phyloP scores from a whole-genome alignment of 2,329 filamentous ascomycete genomes.

The Talaromyces sp. region DNA sequence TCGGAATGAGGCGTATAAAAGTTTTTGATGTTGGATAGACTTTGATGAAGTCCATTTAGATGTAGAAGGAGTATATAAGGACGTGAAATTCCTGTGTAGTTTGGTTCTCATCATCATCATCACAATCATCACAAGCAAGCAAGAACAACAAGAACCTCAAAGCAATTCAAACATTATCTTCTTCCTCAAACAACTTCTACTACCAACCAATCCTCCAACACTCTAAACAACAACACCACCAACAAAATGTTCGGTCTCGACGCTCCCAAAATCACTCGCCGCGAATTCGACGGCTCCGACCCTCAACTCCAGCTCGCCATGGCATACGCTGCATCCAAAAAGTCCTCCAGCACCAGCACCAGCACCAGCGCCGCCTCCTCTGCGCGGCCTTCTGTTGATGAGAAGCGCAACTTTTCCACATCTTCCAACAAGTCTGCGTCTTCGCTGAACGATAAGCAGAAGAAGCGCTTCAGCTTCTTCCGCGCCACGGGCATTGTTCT shows the following conservation, averaged over 20 bases:
- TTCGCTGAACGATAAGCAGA: background rate
- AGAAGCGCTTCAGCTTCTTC: constrained; percentile 12
- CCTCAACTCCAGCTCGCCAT: constrained; percentile 8
- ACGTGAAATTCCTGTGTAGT: background rate
- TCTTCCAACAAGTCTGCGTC: background rate
- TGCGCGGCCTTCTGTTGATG: background rate
- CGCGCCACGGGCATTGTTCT: constrained; percentile 1
- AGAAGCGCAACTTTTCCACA: background rate
- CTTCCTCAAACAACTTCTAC: background rate
- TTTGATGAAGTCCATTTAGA: background rate
- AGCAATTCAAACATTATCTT: background rate
- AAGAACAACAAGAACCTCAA: background rate
- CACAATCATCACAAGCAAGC: background rate
- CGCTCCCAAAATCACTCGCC: constrained; percentile 5
- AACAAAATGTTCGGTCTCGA: constrained; percentile 15
- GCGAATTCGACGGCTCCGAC: constrained; percentile 16
- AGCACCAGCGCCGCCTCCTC: constrained; percentile 1
- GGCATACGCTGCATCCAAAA: background rate
- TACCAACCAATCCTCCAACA: background rate
- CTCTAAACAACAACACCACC: background rate
- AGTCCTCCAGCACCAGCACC: background rate
- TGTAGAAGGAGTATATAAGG: constrained; percentile 7
- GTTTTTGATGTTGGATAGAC: background rate
- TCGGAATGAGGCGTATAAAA: background rate
- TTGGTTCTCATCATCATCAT: constrained; percentile 6